These are phyloP conservation scores for Teunomyces panamensis DNA, from an alignment of 805 yeast genomes.

Conservation along the genomic window DNA sequence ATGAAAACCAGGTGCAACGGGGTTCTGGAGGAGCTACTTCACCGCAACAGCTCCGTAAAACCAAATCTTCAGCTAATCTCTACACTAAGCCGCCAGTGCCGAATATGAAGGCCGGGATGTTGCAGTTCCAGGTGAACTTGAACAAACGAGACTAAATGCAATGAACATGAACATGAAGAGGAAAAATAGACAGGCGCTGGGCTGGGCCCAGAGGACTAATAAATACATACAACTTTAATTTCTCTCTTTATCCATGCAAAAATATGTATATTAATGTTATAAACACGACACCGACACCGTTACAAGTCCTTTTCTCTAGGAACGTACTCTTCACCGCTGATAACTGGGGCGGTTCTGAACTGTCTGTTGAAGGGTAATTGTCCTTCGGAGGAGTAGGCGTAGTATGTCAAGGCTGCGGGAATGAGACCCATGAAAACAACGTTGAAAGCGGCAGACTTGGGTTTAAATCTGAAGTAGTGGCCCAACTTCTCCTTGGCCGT, in stretches of 20 bases:
- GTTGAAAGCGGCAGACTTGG: slow-evolving; percentile 35
- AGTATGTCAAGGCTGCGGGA: slow-evolving; percentile 35
- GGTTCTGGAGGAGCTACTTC: not conserved
- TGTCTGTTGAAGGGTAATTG: slow-evolving; percentile 27
- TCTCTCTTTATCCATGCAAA: not conserved
- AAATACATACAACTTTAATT: too few relatives aligned
- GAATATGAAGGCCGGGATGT: slow-evolving; percentile 14
- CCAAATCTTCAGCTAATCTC: not conserved
- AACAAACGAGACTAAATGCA: not conserved
- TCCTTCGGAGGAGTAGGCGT: slow-evolving; percentile 40
- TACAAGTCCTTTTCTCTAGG: slow-evolving; percentile 46
- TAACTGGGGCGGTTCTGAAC: slow-evolving; percentile 35
- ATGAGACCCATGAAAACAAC: slow-evolving; percentile 35
- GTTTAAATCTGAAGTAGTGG: slow-evolving; percentile 41
- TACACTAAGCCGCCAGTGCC: slow-evolving; percentile 5
- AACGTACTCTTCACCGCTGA: slow-evolving; percentile 35
- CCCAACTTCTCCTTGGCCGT: slow-evolving; percentile 41
- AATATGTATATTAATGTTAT: not conserved
- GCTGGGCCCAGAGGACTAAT: not conserved
- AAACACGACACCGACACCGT: not conserved
- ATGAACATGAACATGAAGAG: not conserved
- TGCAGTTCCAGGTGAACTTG: slow-evolving; percentile 13
- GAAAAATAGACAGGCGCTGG: not conserved
- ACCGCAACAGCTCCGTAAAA: not conserved
- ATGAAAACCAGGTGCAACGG: slow-evolving; percentile 7